Evolutionary conservation across 305 asterid species (phyloP), one percentile per base, ranked within the genome.

Genomic region (Lippia alba): DNA sequence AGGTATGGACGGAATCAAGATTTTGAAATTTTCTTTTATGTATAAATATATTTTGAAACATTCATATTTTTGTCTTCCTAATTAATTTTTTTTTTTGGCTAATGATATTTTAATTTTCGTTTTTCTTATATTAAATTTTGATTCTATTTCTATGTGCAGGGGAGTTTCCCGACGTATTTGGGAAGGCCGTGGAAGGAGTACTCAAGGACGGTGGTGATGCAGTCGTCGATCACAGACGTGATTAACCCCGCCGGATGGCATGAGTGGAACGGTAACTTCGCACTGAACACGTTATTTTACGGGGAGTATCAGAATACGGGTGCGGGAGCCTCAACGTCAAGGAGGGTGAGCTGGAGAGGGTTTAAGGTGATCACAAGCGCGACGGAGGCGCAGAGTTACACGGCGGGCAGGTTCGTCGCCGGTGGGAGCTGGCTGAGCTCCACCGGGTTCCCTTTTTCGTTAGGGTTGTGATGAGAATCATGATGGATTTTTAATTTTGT

Each of bases 141-240:
- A 24, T 24, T 24, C 30, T 24, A 24, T 24, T 24, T 24, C 3
- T 24, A 24, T 24, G 30, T 24, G 30, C 92, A 82, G 69, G 20
- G 51, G 0, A 76, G 40, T 34, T 89, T 93, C 34, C 90, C 96
- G 0, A 86, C 96, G 0, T 93, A 51, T 54, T 84, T 93, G 0
- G 98, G 97, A 5, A 62, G 98, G 60, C 98, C 98, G 0, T 90
- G 98, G 97, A 90, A 91, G 58, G 84, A 81, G 44, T 87, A 91
- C 8, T 80, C 97, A 0, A 81, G 98, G 69, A 91, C 97, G 1
- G 89, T 93, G 59, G 33, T 91, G 2, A 87, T 93, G 92, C 94
- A 89, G n/a, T 80, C 92, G 1, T 63, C 88, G 9, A 85, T 93
- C 10, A 62, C 91, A 1, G 86, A 87, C 12, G 96, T 91, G 1